A percentile compares a stretch with the other conserved stretches of the same genome.
These are phyloP conservation scores for Schoenoplectus triqueter DNA, from an alignment of 202 grass and related monocot species.

Conservation along the genomic window DNA sequence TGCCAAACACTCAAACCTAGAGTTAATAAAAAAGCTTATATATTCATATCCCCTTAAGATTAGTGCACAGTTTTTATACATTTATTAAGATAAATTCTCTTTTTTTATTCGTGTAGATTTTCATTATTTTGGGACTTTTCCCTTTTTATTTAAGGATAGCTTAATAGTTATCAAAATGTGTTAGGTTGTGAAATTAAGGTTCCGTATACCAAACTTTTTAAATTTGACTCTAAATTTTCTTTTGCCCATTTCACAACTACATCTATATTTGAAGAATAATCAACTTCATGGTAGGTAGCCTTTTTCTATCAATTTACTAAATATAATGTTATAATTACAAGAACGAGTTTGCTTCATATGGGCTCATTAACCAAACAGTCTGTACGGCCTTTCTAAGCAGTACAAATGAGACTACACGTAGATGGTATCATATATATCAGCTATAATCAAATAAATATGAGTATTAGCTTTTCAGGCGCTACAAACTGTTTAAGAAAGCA, in stretches of 20 bases:
- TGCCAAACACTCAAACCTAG: neutral
- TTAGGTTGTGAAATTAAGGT: neutral
- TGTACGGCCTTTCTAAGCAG: neutral
- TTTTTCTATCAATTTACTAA: conserved; percentile 30
- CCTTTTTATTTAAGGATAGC: neutral
- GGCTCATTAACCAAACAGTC: conserved; percentile 8
- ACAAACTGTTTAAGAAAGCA: conserved; percentile 5
- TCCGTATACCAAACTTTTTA: neutral
- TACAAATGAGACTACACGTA: neutral
- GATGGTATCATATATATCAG: neutral
- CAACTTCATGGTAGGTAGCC: neutral
- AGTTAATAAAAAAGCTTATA: too few species aligned
- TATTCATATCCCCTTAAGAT: neutral
- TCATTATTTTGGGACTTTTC: neutral
- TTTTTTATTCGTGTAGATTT: neutral
- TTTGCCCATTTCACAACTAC: conserved; percentile 16
- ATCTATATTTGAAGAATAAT: neutral
- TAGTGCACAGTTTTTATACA: neutral
- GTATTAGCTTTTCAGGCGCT: neutral
- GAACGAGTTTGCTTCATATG: neutral
- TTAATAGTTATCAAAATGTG: neutral
- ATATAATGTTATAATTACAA: neutral
- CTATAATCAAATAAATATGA: neutral
- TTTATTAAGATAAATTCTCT: neutral
- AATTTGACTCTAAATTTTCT: neutral